Conservation (phyloP, 2,329 filamentous ascomycete species). For the Trichoderma afroharzianum region DNA sequence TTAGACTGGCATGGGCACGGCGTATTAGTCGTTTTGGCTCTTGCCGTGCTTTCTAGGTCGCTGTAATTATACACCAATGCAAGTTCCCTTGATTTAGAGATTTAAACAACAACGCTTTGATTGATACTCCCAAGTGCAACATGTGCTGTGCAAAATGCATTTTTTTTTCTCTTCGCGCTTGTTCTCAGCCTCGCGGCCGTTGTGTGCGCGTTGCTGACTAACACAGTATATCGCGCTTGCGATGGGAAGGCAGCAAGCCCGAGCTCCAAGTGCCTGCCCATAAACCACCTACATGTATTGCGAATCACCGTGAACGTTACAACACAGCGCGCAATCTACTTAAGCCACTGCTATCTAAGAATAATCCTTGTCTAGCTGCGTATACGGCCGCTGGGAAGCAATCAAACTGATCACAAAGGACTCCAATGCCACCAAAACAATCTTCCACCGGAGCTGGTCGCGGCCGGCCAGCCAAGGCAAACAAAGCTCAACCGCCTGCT, state of each 20-base stretch:
- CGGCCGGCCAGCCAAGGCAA: constrained; percentile 34
- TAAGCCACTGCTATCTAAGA: not conserved
- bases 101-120: not conserved
- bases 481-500: constrained; percentile 25
- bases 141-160: not conserved
- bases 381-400: not conserved
- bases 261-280: not conserved
- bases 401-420: not conserved
- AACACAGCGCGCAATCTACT: not conserved
- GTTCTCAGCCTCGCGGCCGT: not conserved
- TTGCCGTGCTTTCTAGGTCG: constrained; percentile 49
- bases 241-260: not conserved
- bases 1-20: constrained; percentile 50
- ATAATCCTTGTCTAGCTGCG: not conserved
- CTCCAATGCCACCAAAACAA: constrained; percentile 43
- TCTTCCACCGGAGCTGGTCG: constrained; percentile 34
- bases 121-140: not conserved
- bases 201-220: constrained; percentile 9
- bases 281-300: not conserved
- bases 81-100: constrained; percentile 45
- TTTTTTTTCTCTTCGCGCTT: not conserved
- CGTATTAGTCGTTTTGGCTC: constrained; percentile 42
- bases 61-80: constrained; percentile 62
- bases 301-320: not conserved
- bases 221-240: not conserved